phyloP scores from a whole-genome alignment of 2,329 filamentous ascomycete genomes.

The Paradendryphiella salina region DNA sequence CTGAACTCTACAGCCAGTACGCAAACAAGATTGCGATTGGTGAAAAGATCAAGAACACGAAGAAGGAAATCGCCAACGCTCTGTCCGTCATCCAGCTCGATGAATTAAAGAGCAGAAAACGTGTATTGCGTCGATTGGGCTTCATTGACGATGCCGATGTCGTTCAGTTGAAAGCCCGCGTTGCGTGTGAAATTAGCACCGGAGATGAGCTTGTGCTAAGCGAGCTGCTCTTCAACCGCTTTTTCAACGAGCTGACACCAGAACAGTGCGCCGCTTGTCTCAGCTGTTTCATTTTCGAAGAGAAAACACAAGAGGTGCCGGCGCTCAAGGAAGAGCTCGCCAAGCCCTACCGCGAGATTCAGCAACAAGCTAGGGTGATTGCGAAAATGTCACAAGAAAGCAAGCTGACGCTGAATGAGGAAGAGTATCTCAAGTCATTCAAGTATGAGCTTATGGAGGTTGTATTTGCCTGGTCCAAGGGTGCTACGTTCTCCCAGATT shows the following conservation, averaged over 20 bases:
- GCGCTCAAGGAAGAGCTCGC: constrained; percentile 77
- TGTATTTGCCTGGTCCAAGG: constrained; percentile 87
- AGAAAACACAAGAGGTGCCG: constrained; percentile 79
- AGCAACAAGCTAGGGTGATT: constrained; percentile 81
- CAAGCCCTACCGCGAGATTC: constrained; percentile 84
- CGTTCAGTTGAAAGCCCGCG: constrained; percentile 93
- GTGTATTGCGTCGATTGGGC: constrained; percentile 86
- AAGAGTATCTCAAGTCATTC: constrained; percentile 86
- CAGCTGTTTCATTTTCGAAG: constrained; percentile 96
- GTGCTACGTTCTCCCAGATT: constrained; percentile 86
- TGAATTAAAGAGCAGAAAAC: constrained; percentile 93
- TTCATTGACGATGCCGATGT: constrained; percentile 97
- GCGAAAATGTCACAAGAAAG: constrained; percentile 94
- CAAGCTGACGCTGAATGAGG: constrained; percentile 91
- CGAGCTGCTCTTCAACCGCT: constrained; percentile 92
- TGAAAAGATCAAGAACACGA: constrained; percentile 82
- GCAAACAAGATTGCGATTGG: constrained; percentile 74
- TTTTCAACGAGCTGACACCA: constrained; percentile 93
- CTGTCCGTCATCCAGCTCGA: constrained; percentile 91
- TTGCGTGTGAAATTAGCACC: constrained; percentile 96
- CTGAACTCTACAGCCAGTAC: constrained; percentile 86
- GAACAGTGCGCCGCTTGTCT: constrained; percentile 85
- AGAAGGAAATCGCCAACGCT: constrained; percentile 82
- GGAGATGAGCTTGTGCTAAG: constrained; percentile 92
- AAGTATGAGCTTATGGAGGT: constrained; percentile 98